A percentile compares a stretch with the other conserved stretches of the same genome.
Evolutionary conservation across 192 early-diverging fungal species (phyloP).

Genomic region (Backusella tuberculispora): DNA sequence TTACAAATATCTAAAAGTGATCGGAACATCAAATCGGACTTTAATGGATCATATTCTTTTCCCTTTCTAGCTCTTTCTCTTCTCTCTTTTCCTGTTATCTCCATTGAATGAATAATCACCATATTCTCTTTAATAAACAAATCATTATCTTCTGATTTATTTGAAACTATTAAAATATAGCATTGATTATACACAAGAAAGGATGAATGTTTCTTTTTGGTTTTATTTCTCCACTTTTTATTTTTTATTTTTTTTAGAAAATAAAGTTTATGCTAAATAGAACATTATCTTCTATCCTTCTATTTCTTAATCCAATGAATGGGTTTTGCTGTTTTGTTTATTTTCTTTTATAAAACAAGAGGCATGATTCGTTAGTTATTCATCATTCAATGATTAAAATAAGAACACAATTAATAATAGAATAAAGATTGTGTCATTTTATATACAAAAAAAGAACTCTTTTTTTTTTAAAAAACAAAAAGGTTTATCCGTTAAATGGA

Average conservation of each 20-base stretch:
- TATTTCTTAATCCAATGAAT: background rate
- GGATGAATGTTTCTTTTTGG: background rate
- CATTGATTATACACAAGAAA: background rate
- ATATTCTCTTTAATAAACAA: background rate
- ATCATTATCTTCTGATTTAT: background rate
- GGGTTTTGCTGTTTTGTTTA: background rate
- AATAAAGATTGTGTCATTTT: background rate
- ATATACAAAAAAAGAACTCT: background rate
- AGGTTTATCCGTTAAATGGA: background rate
- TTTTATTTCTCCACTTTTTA: background rate
- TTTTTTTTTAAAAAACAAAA: background rate
- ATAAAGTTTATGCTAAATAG: background rate
- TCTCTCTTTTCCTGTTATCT: background rate
- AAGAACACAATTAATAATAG: background rate
- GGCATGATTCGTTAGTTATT: background rate
- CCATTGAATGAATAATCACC: background rate
- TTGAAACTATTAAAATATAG: background rate
- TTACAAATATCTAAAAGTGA: background rate
- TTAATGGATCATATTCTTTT: background rate
- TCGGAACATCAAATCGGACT: background rate
- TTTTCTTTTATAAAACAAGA: background rate
- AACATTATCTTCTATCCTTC: background rate
- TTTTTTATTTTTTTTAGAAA: background rate
- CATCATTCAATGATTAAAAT: background rate
- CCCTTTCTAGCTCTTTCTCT: background rate